Conservation (phyloP, 805 yeast genomes). For the Ogataea glucozyma region DNA sequence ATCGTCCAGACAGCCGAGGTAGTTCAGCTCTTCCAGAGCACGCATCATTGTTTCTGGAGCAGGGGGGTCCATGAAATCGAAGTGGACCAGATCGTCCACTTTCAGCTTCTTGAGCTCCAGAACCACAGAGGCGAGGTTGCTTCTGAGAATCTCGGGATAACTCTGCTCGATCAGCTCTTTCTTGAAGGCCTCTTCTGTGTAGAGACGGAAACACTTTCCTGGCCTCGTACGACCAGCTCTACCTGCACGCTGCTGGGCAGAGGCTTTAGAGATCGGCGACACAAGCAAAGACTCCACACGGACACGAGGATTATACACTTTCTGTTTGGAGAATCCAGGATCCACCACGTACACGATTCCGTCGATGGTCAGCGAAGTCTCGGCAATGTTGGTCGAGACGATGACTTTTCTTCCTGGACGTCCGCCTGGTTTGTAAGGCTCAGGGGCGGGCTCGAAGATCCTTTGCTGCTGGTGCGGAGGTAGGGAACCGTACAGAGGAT, state of each 20-base stretch:
- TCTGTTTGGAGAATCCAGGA: constrained; percentile 96
- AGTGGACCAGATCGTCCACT: constrained; percentile 92
- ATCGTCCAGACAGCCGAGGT: constrained; percentile 84
- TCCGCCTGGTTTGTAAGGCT: constrained; percentile 68
- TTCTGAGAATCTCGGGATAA: constrained; percentile 91
- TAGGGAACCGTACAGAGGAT: constrained; percentile 93
- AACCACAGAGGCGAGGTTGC: constrained; percentile 89
- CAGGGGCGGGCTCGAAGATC: constrained; percentile 90
- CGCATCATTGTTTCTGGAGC: constrained; percentile 99
- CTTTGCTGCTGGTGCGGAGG: constrained; percentile 95
- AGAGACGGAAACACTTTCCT: constrained; percentile 94
- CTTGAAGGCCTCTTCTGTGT: constrained; percentile 95
- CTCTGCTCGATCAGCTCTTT: constrained; percentile 93
- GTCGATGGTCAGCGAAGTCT: constrained; percentile 95
- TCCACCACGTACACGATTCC: constrained; percentile 97
- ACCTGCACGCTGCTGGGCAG: constrained; percentile 98
- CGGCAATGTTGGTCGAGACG: constrained; percentile 93
- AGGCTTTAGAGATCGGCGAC: constrained; percentile 94
- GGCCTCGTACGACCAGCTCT: constrained; percentile 99
- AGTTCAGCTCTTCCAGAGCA: constrained; percentile 92
- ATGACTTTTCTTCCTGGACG: constrained; percentile 95
- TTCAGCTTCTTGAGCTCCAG: constrained; percentile 92
- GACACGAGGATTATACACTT: constrained; percentile 93
- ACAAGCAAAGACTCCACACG: constrained; percentile 93
- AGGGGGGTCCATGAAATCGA: constrained; percentile 99